Conservation (phyloP, 306 rosid genomes). For the Oemleria cerasiformis region DNA sequence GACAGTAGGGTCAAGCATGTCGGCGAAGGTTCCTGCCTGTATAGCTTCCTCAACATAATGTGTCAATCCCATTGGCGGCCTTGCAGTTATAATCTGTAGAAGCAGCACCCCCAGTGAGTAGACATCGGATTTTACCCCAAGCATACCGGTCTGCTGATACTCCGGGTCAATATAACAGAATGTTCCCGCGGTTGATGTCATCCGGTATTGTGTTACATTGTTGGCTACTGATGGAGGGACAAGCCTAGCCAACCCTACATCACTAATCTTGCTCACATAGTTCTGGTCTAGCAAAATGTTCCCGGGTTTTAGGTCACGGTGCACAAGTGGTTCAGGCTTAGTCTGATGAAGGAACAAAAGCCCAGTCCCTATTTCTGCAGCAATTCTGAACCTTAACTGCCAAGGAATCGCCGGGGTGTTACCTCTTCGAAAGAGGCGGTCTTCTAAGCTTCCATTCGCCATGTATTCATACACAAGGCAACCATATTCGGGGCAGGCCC, state of each 20-base stretch:
- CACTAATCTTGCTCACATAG: conserved; percentile 87
- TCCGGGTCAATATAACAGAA: conserved; percentile 93
- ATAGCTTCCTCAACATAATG: conserved; percentile 61
- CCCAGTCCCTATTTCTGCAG: conserved; percentile 80
- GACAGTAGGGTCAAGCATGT: conserved; percentile 69
- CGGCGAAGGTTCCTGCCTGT: conserved; percentile 52
- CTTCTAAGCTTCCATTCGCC: conserved; percentile 89
- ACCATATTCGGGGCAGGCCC: conserved; percentile 82
- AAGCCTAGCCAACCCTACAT: conserved; percentile 86
- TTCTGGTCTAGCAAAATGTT: conserved; percentile 84
- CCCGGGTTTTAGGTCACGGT: conserved; percentile 83
- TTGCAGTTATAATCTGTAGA: conserved; percentile 65
- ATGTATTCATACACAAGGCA: conserved; percentile 85
- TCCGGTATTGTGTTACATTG: conserved; percentile 63
- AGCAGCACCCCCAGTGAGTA: conserved; percentile 82
- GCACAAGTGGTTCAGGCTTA: conserved; percentile 91
- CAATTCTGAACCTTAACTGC: conserved; percentile 76
- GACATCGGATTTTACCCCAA: conserved; percentile 73
- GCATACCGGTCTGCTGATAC: conserved; percentile 85
- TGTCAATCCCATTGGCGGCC: conserved; percentile 79
- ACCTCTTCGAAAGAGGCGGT: conserved; percentile 60
- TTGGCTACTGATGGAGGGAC: conserved; percentile 81
- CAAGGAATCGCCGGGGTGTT: conserved; percentile 54
- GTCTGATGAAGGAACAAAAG: conserved; percentile 79
- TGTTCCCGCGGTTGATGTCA: conserved; percentile 92